These are phyloP conservation scores for Ilyonectria destructans DNA, from an alignment of 2,329 filamentous ascomycete genomes.

Conservation along the genomic window DNA sequence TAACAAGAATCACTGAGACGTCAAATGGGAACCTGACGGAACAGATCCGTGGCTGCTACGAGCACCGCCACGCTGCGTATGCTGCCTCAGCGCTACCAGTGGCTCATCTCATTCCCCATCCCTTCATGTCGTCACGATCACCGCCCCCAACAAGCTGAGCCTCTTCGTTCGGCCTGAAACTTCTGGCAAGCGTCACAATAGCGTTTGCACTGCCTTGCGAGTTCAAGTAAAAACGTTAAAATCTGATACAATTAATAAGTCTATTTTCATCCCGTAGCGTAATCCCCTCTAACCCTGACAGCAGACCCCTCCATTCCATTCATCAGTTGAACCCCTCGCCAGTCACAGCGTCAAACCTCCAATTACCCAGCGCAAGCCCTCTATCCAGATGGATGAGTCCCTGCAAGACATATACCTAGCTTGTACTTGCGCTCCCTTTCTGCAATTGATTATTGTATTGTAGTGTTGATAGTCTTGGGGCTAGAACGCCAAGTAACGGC, in stretches of 20 bases:
- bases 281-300: too few relatives aligned
- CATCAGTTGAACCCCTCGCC: too few relatives aligned
- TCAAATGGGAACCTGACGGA: not conserved
- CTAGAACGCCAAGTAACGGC: too few relatives aligned
- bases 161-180: conserved; percentile 14
- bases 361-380: too few relatives aligned
- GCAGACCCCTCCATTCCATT: too few relatives aligned
- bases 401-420: too few relatives aligned
- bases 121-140: conserved; percentile 44
- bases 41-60: not conserved
- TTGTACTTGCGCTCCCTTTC: too few relatives aligned
- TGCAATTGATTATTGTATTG: too few relatives aligned
- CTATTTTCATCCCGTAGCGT: too few relatives aligned
- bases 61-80: conserved; percentile 16
- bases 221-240: conserved; percentile 6
- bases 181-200: conserved; percentile 26
- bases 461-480: too few relatives aligned
- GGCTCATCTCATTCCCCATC: conserved; percentile 13
- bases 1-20: not conserved
- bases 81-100: not conserved
- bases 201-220: conserved; percentile 40
- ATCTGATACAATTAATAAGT: not conserved
- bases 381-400: too few relatives aligned
- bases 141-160: conserved; percentile 20
- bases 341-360: too few relatives aligned